Percentiles rank a stretch among this genome's conserved stretches.
phyloP scores from a whole-genome alignment of 805 yeast species.

The Komagataella populi region DNA sequence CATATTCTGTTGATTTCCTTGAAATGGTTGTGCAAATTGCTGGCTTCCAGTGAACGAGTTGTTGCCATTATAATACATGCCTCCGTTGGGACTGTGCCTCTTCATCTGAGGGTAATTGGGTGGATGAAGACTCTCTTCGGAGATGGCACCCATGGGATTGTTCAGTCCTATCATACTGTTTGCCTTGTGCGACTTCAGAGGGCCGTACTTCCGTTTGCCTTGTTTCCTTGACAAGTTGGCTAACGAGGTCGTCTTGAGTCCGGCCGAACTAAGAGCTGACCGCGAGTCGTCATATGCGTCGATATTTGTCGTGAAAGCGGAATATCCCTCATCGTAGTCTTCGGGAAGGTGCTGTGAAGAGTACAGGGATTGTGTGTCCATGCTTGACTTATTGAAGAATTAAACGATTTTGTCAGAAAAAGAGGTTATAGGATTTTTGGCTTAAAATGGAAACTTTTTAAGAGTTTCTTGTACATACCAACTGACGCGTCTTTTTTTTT shows the following conservation, averaged over 20 bases:
- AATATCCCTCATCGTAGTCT: slow-evolving; percentile 1
- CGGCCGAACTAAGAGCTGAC: slow-evolving; percentile 2
- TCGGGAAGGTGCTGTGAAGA: slow-evolving; percentile 1
- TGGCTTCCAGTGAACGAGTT: slow-evolving; percentile 1
- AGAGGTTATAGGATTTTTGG: background rate
- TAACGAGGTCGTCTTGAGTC: slow-evolving; percentile 3
- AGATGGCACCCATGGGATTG: slow-evolving; percentile 1
- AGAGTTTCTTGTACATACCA: background rate
- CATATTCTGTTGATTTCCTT: background rate
- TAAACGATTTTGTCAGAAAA: background rate
- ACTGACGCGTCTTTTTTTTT: background rate
- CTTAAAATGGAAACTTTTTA: background rate
- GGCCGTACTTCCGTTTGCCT: background rate
- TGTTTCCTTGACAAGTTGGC: slow-evolving; percentile 1
- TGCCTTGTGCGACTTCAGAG: background rate
- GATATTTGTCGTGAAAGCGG: background rate
- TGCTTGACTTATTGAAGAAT: background rate
- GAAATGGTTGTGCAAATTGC: background rate
- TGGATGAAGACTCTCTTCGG: background rate
- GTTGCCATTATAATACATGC: background rate
- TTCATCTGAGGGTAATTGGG: background rate
- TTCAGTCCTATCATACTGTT: background rate
- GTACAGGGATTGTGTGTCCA: background rate
- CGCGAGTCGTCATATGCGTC: background rate
- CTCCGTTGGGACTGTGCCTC: background rate